Percentiles rank a stretch among this genome's conserved stretches.
phyloP scores from a whole-genome alignment of 345 rosid genomes.

The Rhodomyrtus tomentosa region DNA sequence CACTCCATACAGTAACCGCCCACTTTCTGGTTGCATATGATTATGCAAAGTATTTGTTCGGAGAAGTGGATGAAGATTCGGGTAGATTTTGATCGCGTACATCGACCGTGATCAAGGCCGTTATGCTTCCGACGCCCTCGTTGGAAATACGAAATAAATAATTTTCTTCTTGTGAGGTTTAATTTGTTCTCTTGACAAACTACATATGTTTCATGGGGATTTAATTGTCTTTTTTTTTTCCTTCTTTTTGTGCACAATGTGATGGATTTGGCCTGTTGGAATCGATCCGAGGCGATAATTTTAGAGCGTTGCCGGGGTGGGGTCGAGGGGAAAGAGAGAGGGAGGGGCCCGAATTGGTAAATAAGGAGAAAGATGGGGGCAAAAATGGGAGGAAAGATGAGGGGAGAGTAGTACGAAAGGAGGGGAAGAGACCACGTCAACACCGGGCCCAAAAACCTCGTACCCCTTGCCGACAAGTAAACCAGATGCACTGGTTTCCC shows the following conservation, averaged over 20 bases:
- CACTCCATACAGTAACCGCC: accelerated
- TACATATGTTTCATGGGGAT: background rate
- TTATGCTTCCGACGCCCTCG: background rate
- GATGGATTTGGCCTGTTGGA: background rate
- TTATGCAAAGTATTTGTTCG: accelerated
- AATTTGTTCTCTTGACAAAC: background rate
- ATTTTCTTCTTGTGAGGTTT: background rate
- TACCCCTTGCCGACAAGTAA: constrained; percentile 29
- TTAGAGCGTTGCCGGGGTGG: background rate
- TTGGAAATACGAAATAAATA: background rate
- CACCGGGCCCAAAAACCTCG: constrained; percentile 20
- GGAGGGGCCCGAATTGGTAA: constrained; percentile 2
- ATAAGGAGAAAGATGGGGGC: background rate
- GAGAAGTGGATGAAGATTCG: background rate
- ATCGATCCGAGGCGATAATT: background rate
- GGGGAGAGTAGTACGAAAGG: constrained; percentile 11
- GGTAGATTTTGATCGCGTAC: too few species aligned
- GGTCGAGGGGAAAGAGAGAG: background rate
- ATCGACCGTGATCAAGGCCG: too few species aligned
- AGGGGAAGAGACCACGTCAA: constrained; percentile 33
- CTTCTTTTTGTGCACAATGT: too few species aligned
- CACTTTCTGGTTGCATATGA: background rate
- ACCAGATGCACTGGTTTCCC: background rate
- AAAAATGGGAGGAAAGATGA: background rate
- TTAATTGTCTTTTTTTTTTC: background rate